Evolutionary conservation across 2,329 filamentous ascomycete species (phyloP), one percentile per base, ranked within the genome.

Genomic region (Alternaria sp.): DNA sequence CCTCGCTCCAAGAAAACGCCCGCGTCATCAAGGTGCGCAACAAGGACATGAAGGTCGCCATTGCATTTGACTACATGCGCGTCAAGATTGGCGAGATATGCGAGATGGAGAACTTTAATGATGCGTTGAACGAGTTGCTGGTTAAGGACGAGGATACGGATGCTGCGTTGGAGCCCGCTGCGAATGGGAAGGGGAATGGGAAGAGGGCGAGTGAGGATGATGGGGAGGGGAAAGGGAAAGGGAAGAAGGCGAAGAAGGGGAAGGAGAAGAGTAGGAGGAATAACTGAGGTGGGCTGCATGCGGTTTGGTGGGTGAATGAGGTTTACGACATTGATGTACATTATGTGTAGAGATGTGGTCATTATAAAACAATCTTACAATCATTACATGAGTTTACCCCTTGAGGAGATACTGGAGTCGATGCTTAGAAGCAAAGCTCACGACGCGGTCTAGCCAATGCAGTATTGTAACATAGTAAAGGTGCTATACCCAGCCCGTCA

Each of bases 51-150:
- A 88, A 89, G 43, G 87, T 93, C 15, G 84, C 92, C 61, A 86
- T 94, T 60, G 92, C 90, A 2, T 93, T 93, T 78, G 92, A 96
- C 75, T 89, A 92, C 69, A 95, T 95, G 92, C 83, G 87, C 6
- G 87, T 94, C 44, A 88, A 85, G 76, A 81, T 94, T 28, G 88
- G 89, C 9, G 90, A 93, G 68, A 92, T 93, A 67, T 86, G 86
- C 64, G 85, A 89, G 78, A 84, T 92, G 50, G 87, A 88, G 69
- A 84, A 84, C 68, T 91, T 88, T 72, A 83, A 88, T 61, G 87
- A 87, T 12, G 88, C 88, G 18, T 71, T 92, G 61, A 80, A 85
- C 65, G 83, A 84, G 76, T 75, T 91, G 63, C 85, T 90, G 69
- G 84, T 67, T 4, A 71, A 69, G 20, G 71, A 75, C 4, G 70